Percentiles rank a stretch among this genome's conserved stretches.
Evolutionary conservation across 257 asterid genomes (phyloP).

Genomic region (Orobanche coerulescens): DNA sequence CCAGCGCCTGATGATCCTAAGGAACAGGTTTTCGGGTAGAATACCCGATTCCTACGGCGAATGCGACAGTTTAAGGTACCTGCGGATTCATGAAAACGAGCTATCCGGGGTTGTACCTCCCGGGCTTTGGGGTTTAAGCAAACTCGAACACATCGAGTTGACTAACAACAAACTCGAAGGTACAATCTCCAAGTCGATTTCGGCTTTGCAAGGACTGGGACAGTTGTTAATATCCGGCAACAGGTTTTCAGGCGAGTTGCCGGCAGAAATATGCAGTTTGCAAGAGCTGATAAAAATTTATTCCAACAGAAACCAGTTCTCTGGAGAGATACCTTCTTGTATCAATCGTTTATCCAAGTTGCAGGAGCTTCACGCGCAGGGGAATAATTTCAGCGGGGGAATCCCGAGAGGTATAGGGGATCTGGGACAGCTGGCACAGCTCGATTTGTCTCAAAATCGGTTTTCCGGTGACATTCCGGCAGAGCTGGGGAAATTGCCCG

Average conservation of each 20-base stretch:
- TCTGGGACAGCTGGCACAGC: constrained; percentile 47
- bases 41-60: constrained; percentile 64
- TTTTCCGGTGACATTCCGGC: constrained; percentile 57
- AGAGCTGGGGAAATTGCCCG: constrained; percentile 51
- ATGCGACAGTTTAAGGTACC: constrained; percentile 42
- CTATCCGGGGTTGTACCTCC: constrained; percentile 51
- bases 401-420: constrained; percentile 39
- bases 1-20: constrained; percentile 29
- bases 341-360: constrained; percentile 36
- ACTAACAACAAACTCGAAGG: constrained; percentile 57
- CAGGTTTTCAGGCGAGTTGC: constrained; percentile 50
- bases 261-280: constrained; percentile 39
- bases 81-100: constrained; percentile 42
- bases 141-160: constrained; percentile 41
- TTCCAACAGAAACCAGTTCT: constrained; percentile 40
- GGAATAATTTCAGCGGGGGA: constrained; percentile 47
- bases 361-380: constrained; percentile 52
- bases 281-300: constrained; percentile 39
- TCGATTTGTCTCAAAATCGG: constrained; percentile 62
- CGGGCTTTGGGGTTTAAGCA: constrained; percentile 52
- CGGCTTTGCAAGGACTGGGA: constrained; percentile 9
- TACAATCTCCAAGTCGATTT: constrained; percentile 41
- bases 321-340: constrained; percentile 67
- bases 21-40: constrained; percentile 49
- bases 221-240: constrained; percentile 49